Conservation (phyloP, 2,329 filamentous ascomycete genomes). For the Microcyclospora pomicola region DNA sequence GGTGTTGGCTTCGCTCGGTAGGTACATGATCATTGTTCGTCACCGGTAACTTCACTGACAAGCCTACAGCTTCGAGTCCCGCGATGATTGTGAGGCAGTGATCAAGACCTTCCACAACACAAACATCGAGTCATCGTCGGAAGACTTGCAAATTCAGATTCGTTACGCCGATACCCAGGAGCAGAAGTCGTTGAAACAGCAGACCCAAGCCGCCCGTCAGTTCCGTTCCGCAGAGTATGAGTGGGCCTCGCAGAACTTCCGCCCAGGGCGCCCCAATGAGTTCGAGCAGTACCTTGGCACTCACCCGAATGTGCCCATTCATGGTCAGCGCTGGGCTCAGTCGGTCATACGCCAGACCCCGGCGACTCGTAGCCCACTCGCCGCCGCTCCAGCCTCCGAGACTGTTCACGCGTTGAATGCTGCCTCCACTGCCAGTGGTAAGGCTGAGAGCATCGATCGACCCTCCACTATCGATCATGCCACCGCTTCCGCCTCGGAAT, state of each 20-base stretch:
- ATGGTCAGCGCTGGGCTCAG: slow-evolving; percentile 24
- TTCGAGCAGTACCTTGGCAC: slow-evolving; percentile 25
- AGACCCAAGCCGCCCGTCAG: slow-evolving; percentile 86
- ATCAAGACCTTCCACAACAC: slow-evolving; percentile 73
- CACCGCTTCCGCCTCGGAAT: too few species aligned
- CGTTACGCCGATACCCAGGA: slow-evolving; percentile 94
- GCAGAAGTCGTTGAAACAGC: slow-evolving; percentile 91
- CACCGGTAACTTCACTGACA: slow-evolving; percentile 9
- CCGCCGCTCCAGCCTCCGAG: slow-evolving; percentile 13
- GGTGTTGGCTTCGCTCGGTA: slow-evolving; percentile 96
- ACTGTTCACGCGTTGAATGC: slow-evolving; percentile 2
- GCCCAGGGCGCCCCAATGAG: slow-evolving; percentile 23
- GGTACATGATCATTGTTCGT: slow-evolving; percentile 16
- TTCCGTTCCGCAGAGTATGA: slow-evolving; percentile 90
- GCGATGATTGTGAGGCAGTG: slow-evolving; percentile 80
- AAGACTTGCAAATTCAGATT: slow-evolving; percentile 76
- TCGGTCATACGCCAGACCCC: slow-evolving; percentile 11
- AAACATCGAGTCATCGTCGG: slow-evolving; percentile 44
- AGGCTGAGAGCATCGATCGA: too few species aligned
- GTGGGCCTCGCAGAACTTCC: slow-evolving; percentile 20
- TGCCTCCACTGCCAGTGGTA: too few species aligned
- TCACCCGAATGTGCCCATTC: slow-evolving; percentile 18
- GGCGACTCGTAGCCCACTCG: slow-evolving; percentile 8
- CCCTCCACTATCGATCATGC: too few species aligned
- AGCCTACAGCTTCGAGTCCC: slow-evolving; percentile 61